Percentiles rank a stretch among this genome's conserved stretches.
These are phyloP conservation scores for Sphenostylis stenocarpa DNA, from an alignment of 306 rosid genomes.

Conservation along the genomic window DNA sequence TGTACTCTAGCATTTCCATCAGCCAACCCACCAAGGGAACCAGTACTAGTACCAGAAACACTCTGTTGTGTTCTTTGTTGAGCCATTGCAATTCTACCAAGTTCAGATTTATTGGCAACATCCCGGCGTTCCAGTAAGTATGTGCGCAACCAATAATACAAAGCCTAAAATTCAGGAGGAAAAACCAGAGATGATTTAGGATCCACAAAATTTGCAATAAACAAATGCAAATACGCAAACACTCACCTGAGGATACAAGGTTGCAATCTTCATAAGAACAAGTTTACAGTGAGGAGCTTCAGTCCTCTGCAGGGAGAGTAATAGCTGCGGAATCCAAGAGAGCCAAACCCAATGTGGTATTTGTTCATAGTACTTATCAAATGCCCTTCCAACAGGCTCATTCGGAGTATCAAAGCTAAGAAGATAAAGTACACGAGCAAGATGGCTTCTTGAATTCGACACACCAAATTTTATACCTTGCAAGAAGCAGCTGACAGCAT, in stretches of 20 bases:
- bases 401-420: conserved; percentile 93
- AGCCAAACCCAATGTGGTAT: conserved; percentile 99
- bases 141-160: conserved; percentile 98
- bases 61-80: conserved; percentile 93
- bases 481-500: conserved; percentile 94
- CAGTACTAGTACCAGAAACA: conserved; percentile 59
- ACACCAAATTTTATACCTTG: conserved; percentile 95
- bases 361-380: conserved; percentile 89
- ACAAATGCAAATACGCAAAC: background rate
- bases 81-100: conserved; percentile 84
- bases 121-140: conserved; percentile 96
- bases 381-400: conserved; percentile 92
- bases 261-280: conserved; percentile 87
- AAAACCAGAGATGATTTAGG: conserved; percentile 34
- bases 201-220: background rate
- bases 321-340: conserved; percentile 98
- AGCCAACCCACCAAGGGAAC: conserved; percentile 76
- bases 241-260: conserved; percentile 87
- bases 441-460: conserved; percentile 95
- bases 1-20: conserved; percentile 83
- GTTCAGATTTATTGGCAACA: conserved; percentile 95
- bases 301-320: conserved; percentile 95
- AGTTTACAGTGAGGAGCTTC: conserved; percentile 97
- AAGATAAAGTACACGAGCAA: conserved; percentile 94
- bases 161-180: conserved; percentile 63